Percentiles rank a stretch among this genome's conserved stretches.
Conservation (phyloP, 345 rosid genomes). For the Euphorbia tirucalli region DNA sequence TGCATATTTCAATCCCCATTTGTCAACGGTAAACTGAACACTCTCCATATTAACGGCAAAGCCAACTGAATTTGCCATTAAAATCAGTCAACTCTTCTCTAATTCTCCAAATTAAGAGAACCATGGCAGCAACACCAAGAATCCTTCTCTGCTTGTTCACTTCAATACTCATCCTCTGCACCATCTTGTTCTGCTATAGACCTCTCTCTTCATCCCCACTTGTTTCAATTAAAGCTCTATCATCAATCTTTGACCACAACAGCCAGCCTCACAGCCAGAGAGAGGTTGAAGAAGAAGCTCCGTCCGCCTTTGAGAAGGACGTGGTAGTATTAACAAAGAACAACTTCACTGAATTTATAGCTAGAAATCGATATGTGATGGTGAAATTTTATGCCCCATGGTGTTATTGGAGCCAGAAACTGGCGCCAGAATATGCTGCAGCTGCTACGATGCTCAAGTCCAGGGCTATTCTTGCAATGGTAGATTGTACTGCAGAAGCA, state of each 20-base stretch:
- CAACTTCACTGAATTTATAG: conserved; percentile 24
- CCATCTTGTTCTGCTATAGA: not conserved
- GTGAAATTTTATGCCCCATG: conserved; percentile 21
- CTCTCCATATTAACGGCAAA: no score
- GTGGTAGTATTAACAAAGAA: conserved; percentile 13
- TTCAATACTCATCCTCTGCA: conserved; percentile 4
- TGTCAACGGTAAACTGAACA: no score
- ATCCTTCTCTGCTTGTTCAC: not conserved
- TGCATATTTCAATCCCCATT: no score
- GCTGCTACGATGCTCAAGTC: conserved; percentile 30
- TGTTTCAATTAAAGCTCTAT: not conserved
- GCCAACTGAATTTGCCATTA: no score
- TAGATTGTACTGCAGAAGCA: not conserved
- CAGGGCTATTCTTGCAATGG: conserved; percentile 25
- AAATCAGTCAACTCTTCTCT: not conserved
- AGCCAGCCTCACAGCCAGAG: not conserved
- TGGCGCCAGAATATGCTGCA: conserved; percentile 23
- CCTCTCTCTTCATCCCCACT: not conserved
- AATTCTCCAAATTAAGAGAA: conserved; percentile 7
- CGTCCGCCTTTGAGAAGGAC: conserved; percentile 5
- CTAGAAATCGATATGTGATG: conserved; percentile 21
- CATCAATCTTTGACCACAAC: not conserved
- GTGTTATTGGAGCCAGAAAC: conserved; percentile 15
- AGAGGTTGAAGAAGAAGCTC: not conserved
- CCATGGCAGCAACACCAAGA: conserved; percentile 16